A percentile compares a stretch with the other conserved stretches of the same genome.
These are phyloP conservation scores for Ophiorrhiza pumila DNA, from an alignment of 257 asterid species.

Conservation along the genomic window DNA sequence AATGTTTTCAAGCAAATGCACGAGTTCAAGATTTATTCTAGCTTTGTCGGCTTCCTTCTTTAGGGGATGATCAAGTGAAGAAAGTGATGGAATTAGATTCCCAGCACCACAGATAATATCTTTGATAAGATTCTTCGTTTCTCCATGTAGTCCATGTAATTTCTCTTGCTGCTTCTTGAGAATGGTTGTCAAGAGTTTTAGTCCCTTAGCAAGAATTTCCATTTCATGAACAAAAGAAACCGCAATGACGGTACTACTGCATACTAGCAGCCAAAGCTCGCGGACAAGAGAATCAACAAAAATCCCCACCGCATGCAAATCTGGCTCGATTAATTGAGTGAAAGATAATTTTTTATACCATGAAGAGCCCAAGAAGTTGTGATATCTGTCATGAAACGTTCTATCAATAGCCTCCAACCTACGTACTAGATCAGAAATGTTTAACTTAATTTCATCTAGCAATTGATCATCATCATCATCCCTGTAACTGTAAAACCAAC, in stretches of 20 bases:
- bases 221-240: not conserved
- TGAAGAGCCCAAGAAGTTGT: too few relatives aligned
- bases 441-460: not conserved
- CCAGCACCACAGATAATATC: not conserved
- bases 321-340: too few relatives aligned
- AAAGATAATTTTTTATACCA: not conserved
- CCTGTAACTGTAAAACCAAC: not conserved
- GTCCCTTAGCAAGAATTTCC: not conserved
- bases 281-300: slow-evolving; percentile 7
- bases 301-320: not conserved
- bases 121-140: not conserved
- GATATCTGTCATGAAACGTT: too few relatives aligned
- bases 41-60: not conserved
- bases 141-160: too few relatives aligned
- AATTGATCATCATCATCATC: not conserved
- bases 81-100: not conserved
- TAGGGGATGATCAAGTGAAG: too few relatives aligned
- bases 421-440: not conserved
- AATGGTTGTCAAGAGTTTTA: not conserved
- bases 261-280: too few relatives aligned
- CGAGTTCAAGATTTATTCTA: not conserved
- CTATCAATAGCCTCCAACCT: too few relatives aligned
- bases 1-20: not conserved
- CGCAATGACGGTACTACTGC: too few relatives aligned
- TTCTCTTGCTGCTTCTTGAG: not conserved